Base-by-base conservation (phyloP, 352 stramenopile species). In the Aphanomyces astaci region DNA sequence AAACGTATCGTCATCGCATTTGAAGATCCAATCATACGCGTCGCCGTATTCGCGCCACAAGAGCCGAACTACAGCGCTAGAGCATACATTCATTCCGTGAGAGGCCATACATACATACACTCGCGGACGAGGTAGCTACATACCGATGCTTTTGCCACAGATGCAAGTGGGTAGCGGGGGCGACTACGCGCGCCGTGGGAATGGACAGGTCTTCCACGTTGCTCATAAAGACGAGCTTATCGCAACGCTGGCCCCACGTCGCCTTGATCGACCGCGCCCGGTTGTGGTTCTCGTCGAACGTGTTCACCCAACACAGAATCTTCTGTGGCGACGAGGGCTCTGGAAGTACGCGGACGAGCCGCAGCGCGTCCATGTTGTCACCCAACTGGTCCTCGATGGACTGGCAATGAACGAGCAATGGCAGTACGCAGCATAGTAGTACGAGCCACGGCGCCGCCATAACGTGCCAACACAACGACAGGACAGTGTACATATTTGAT, bases 191-290 rank as follows among this genome's bases (percentile, higher is more conserved):
- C 36, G 92, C 82, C 0, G 82, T 93, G 1, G 81, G 81, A 62
- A 92, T 73, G 28, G 24, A 36, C 24, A 72, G 39, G 60, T 95
- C 84, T 71, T 91, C 80, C 4, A 79, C 53, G 71, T 95, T 78
- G 64, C 86, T 95, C 82, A 95, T 92, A 69, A 95, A 93, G 1
- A 95, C 56, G n/a, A 95, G 70, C 75, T 93, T 93, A 73, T 93
- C 86, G 66, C 86, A 95, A 55, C 87, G 86, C 2, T 64, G 70
- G 24, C 84, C 86, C 86, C 86, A 95, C 66, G 84, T 93, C 36
- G 66, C 67, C 71, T 91, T 82, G 66, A 95, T 93, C 24, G 84
- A 70, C 25, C 11, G 11, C 3, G 62, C 62, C 19, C 62, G 62
- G 24, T 73, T 65, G 77, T 95, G 86, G 73, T 90, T 93, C 45